Base-by-base conservation (phyloP, 2,329 filamentous ascomycete species). In the Nigrospora sphaerica region DNA sequence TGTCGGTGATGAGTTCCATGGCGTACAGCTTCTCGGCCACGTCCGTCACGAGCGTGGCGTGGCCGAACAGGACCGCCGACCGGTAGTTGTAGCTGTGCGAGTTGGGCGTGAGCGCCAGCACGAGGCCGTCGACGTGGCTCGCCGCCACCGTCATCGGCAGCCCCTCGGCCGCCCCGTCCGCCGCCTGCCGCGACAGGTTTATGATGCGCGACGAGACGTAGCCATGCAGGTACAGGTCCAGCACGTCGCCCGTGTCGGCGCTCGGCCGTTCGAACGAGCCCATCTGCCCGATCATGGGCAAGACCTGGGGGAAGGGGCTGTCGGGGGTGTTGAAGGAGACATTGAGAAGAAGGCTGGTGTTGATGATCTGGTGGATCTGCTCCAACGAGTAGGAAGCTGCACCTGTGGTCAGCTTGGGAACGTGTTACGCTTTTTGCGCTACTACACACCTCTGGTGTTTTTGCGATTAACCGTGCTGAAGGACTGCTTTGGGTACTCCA, bases 241-340 rank as follows among this genome's bases (percentile, higher is more conserved):
- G 72, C 0, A 83, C 80, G 53, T 89, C 82, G 43, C 77, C 73
- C 16, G 77, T 63, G 44, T 74, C 72, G 14, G 80, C 73, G 45
- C 77, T 82, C 6, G 83, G 83, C 0, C 71, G 68, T 10, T 73
- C 72, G 61, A 84, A 93, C 19, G 82, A 86, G 12, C 81, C 86
- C 75, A 93, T 86, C 56, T 87, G 82, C 44, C 87, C 88, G 57
- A 95, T 87, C 88, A 95, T 92, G 50, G 89, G 89, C 2, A 95
- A 74, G 45, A 85, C 83, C 44, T 81, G 78, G 4, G 88, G 88
- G 59, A 91, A 93, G 1, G 85, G 83, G 45, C 81, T 78, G 39
- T 72, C 67, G 0, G 75, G 70, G 5, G 74, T 67, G 43, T 75
- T 79, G 74, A 95, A 95, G 52, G 88, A 89, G 57, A 95, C 82